Conservation (phyloP, 345 rosid genomes). For the Boechera retrofracta region DNA sequence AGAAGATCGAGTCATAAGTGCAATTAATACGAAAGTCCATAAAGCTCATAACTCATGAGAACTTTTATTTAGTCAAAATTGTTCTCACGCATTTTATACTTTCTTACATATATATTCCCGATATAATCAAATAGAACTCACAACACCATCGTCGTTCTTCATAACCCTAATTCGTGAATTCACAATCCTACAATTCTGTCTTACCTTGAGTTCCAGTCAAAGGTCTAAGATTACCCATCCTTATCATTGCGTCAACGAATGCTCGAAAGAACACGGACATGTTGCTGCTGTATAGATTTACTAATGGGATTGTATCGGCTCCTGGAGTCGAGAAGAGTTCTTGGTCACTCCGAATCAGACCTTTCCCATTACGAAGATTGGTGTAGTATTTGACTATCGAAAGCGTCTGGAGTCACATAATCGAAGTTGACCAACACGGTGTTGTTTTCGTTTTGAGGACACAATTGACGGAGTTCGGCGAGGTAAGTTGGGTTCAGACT, state of each 20-base stretch:
- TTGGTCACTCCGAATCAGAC: conserved; percentile 46
- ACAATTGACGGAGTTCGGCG: conserved; percentile 43
- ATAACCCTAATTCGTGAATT: conserved; percentile 28
- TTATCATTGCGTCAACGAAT: conserved; percentile 55
- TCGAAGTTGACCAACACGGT: conserved; percentile 55
- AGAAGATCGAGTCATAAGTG: not conserved
- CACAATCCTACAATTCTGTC: conserved; percentile 51
- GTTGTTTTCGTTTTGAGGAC: conserved; percentile 59
- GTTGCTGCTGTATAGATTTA: conserved; percentile 36
- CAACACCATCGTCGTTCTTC: conserved; percentile 30
- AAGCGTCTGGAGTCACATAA: conserved; percentile 50
- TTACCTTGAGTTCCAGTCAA: conserved; percentile 55
- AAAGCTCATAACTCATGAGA: not conserved
- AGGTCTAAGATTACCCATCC: conserved; percentile 58
- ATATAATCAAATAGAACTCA: conserved; percentile 39
- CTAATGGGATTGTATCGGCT: conserved; percentile 40
- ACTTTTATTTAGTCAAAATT: conserved; percentile 35
- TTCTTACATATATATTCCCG: conserved; percentile 24
- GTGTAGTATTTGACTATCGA: conserved; percentile 57
- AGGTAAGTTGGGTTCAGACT: conserved; percentile 51
- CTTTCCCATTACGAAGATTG: conserved; percentile 48
- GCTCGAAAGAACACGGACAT: conserved; percentile 51
- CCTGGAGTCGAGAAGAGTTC: conserved; percentile 44
- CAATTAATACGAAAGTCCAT: not conserved
- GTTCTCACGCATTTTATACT: conserved; percentile 14